A percentile compares a stretch with the other conserved stretches of the same genome.
Evolutionary conservation across 768 basidiomycete genomes (phyloP).

Genomic region (Boletus edulis): DNA sequence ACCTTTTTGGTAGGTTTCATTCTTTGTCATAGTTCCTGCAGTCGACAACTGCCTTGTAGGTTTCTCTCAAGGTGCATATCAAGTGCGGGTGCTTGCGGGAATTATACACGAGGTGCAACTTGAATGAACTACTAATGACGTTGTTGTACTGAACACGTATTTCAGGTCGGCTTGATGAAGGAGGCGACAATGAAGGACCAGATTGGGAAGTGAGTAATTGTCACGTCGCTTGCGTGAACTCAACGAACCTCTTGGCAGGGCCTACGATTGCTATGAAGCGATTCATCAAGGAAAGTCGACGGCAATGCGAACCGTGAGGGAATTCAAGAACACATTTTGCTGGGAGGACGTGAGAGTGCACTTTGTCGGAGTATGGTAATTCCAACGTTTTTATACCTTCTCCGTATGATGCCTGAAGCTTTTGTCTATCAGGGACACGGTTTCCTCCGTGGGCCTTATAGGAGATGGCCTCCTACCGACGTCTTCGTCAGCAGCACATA

Average conservation of each 20-base stretch:
- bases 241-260: neutral
- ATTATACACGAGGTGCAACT: constrained; percentile 36
- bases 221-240: no score
- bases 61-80: constrained; percentile 46
- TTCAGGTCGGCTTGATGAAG: neutral
- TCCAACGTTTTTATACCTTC: no score
- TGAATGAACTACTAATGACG: no score
- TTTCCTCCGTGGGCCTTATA: constrained; percentile 4
- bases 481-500: neutral
- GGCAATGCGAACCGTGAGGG: constrained; percentile 4
- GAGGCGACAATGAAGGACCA: constrained; percentile 15
- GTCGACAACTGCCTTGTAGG: constrained; percentile 8
- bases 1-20: constrained; percentile 32
- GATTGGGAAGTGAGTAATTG: constrained; percentile 8
- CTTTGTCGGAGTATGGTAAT: neutral
- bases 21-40: neutral
- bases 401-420: neutral
- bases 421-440: neutral
- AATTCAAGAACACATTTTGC: constrained; percentile 41
- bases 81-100: constrained; percentile 37
- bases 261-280: constrained; percentile 1
- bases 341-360: neutral
- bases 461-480: neutral
- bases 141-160: neutral
- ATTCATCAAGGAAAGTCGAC: constrained; percentile 3